These are phyloP conservation scores for Metarhizium rileyi DNA, from an alignment of 2,329 filamentous ascomycete genomes.

Conservation along the genomic window DNA sequence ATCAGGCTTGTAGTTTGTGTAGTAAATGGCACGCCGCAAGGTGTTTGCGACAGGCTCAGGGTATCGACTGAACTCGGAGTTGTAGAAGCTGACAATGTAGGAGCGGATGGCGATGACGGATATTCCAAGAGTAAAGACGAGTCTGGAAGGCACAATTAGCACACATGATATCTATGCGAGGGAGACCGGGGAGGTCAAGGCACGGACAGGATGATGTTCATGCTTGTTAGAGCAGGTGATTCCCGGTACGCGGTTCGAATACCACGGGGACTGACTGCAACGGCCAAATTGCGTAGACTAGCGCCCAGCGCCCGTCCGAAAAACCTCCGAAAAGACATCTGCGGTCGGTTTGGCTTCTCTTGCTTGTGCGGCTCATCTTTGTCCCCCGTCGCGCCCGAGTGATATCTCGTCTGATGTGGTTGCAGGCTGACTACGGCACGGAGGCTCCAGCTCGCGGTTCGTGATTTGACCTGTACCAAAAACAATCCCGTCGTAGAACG, in stretches of 20 bases:
- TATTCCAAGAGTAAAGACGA: slow-evolving; percentile 19
- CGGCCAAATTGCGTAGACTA: slow-evolving; percentile 24
- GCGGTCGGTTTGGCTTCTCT: slow-evolving; percentile 15
- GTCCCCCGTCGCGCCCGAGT: slow-evolving; percentile 14
- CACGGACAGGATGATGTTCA: slow-evolving; percentile 23
- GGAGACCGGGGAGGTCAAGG: neutral
- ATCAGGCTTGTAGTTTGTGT: slow-evolving; percentile 67
- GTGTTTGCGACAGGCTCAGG: slow-evolving; percentile 66
- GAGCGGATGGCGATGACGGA: slow-evolving; percentile 24
- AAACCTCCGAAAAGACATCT: slow-evolving; percentile 23
- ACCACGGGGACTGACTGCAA: slow-evolving; percentile 25
- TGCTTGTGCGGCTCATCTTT: slow-evolving; percentile 9
- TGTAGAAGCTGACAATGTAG: slow-evolving; percentile 48
- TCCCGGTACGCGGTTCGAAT: slow-evolving; percentile 25
- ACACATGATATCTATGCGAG: neutral
- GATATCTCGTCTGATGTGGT: slow-evolving; percentile 17
- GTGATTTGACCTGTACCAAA: slow-evolving; percentile 22
- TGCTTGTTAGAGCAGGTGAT: slow-evolving; percentile 19
- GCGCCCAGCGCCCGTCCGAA: slow-evolving; percentile 20
- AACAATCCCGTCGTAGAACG: slow-evolving; percentile 20
- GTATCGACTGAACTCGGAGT: slow-evolving; percentile 44
- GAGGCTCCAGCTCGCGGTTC: slow-evolving; percentile 17
- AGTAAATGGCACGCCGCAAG: slow-evolving; percentile 78
- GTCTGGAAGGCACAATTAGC: slow-evolving; percentile 11
- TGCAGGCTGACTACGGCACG: slow-evolving; percentile 20